Conservation (phyloP, 495 filamentous ascomycete species). For the Cladorrhinum samala region DNA sequence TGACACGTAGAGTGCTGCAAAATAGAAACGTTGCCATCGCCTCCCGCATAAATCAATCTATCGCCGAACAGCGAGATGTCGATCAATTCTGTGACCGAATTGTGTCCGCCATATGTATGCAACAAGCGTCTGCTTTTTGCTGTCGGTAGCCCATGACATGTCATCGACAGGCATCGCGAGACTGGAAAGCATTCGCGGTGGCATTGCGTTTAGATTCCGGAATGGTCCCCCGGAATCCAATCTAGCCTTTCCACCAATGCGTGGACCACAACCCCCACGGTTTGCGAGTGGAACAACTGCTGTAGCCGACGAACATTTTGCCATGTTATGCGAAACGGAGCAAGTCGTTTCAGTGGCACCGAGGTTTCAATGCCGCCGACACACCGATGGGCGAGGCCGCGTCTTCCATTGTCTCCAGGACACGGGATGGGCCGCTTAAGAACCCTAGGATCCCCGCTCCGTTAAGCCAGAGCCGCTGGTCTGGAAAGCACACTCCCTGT, state of each 20-base stretch:
- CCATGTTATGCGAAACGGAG: not conserved
- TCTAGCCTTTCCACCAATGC: not conserved
- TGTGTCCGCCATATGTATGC: not conserved
- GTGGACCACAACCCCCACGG: not conserved
- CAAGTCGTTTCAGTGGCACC: not conserved
- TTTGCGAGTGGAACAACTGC: not conserved
- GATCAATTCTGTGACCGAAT: not conserved
- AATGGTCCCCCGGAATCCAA: not conserved
- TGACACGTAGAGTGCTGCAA: not conserved
- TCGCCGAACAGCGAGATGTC: not conserved
- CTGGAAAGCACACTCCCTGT: constrained; percentile 1
- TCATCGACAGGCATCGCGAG: not conserved
- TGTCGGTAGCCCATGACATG: no score
- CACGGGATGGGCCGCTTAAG: constrained; percentile 6
- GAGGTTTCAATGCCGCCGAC: not conserved
- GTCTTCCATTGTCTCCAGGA: not conserved
- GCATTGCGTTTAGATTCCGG: not conserved
- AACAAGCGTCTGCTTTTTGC: no score
- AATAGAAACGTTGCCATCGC: not conserved
- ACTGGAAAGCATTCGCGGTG: not conserved
- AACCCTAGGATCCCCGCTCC: not conserved
- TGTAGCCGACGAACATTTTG: not conserved
- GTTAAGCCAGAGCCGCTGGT: not conserved
- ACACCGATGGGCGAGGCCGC: not conserved
- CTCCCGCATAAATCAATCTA: not conserved